Evolutionary conservation across 306 rosid genomes (phyloP), one percentile per base, ranked within the genome.

Genomic region (Boehmeria nivea): DNA sequence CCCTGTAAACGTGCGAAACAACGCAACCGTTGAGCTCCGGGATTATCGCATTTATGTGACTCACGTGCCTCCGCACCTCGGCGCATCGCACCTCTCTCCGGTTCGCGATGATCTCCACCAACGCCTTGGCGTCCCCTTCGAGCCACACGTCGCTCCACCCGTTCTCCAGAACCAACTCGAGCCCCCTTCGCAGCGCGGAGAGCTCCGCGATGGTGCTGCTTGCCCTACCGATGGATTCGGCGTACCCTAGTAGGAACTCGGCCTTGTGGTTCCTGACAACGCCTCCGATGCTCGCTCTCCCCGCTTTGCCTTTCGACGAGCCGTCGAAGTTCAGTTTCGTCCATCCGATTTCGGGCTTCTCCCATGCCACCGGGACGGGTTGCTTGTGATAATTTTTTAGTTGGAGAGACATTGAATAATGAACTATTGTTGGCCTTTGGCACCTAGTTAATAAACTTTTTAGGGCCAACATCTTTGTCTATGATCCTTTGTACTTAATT

Each of bases 71-170:
- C 31, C 66, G 73, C 16, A 73, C 70, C 43, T 86, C 84, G 28
- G 17, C 59, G 74, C 88, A 81, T 57, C 62, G 76, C 59, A 65
- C 75, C 40, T 59, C 33, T 55, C 64, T 81, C 55, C 71, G 67
- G 39, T 67, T 23, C 52, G 22, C 76, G 38, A 86, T 59, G 0
- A 75, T 66, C 24, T 86, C 97, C 50, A 86, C 71, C 69, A 86
- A 51, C 20, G 78, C 67, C 71, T 75, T 77, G 8, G 75, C 71
- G 58, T 89, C 90, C 10, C 94, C 97, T 81, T 86, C 94, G 0
- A 89, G 74, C 87, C 95, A 86, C 9, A 86, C 66, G 44, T 83
- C 68, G 8, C 70, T 71, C 93, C 88, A 86, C 12, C 83, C 95
- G 54, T 79, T 79, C 68, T 89, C 89, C 9, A 81, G 68, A 0